Base-by-base conservation (phyloP, 805 yeast species). In the Cyberlindnera samutprakarnensis region DNA sequence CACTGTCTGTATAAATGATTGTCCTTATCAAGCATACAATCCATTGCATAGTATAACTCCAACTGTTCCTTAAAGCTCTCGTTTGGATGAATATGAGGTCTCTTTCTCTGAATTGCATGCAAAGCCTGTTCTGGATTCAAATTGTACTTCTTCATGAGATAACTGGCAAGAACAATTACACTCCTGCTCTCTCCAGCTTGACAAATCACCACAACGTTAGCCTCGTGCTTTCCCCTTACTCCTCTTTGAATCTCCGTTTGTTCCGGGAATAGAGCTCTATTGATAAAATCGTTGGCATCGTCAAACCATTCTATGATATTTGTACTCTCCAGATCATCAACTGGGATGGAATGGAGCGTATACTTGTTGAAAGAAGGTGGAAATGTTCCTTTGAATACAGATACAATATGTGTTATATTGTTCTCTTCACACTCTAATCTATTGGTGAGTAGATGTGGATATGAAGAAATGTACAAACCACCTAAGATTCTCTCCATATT, bases 121-220 rank as follows among this genome's bases (percentile, higher is more conserved):
- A 84, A 46, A 0, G 96, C 82, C 41, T 75, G 76, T 12, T 69
- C 62, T 13, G 72, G 58, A 10, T 62, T 57, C 46, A 86, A 64
- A 2, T 73, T 67, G 53, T 80, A 66, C 31, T 87, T 62, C 51
- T 76, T 71, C 96, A 92, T 90, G 26, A 88, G 72, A 54, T 85
- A 95, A 0, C 96, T 94, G 30, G 84, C 75, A 23, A 79, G 77
- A 12, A 87, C 78, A 0, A 96, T 78, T 0, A 83, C 90, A 5
- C 95, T 83, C 42, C 98, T 66, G 1, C 96, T 86, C 18, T 85
- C 84, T 1, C 98, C 98, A 18, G 95, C 96, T 37, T 90, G 84
- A 55, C 94, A 84, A 51, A 81, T 85, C 9, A 81, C 72, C 37
- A 75, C 62, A 1, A 70, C 60, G n/a, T 64, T 61, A 5, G 70